Base-by-base conservation (phyloP, 176 grass and related monocot species). In the Themeda triandra region DNA sequence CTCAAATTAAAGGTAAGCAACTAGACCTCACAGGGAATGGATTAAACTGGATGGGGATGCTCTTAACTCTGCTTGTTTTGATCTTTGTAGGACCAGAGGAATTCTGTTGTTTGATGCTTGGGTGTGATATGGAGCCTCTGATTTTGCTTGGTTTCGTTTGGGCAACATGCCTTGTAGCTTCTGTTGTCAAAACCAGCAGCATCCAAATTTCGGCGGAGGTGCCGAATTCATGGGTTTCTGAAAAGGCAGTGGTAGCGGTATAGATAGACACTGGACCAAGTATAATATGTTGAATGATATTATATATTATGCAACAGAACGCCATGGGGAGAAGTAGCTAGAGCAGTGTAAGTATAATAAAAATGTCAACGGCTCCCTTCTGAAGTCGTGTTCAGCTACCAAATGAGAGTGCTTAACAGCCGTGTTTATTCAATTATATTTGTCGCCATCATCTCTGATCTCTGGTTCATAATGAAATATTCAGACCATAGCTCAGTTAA, bases 341-440 rank as follows among this genome's bases (percentile, higher is more conserved):
- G 82, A 78, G 12, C 19, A 25, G 35, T 62, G 65, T 12, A 35
- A 78, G 19, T 78, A 69, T 13, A 59, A 42, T 31, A 41, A 30
- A 0, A 85, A 85, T 69, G 83, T 45, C 83, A 78, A 70, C 48
- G 18, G 48, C 23, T 63, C 82, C 76, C 32, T 30, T 36, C 10
- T 28, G 2, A 6, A 17, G 45, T 77, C 27, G n/a, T n/a, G n/a
- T n/a, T n/a, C n/a, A n/a, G 13, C 41, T 68, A 42, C 10, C 64
- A 44, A 59, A 54, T 69, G 21, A 78, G 13, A 70, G 17, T 15
- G 32, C 7, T 0, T 8, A 78, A 9, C 39, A 23, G 39, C 17
- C 51, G 30, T 53, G 24, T 42, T 28, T 62, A 69, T 70, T 71
- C 13, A 66, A 49, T 28, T 66, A 51, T 35, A 62, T 3, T n/a